These are phyloP conservation scores for Symbiodinium natans DNA, from an alignment of 73 alveolate species.

Conservation along the genomic window DNA sequence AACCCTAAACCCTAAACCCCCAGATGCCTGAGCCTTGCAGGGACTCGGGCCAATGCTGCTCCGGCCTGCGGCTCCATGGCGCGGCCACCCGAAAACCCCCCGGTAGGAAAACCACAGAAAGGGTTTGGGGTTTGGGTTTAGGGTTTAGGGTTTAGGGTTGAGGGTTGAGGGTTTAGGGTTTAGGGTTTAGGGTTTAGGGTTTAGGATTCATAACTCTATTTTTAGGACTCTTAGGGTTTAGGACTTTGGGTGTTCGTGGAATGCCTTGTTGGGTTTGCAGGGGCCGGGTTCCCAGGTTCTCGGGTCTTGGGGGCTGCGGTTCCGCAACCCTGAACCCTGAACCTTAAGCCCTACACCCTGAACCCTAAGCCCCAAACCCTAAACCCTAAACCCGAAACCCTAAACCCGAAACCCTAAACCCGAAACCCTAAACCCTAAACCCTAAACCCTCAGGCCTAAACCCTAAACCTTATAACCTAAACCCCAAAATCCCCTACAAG, in stretches of 20 bases:
- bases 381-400: background rate
- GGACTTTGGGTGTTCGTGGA: background rate
- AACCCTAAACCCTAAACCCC: too few relatives aligned
- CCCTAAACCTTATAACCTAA: too few relatives aligned
- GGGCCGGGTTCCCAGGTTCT: background rate
- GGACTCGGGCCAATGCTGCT: constrained; percentile 41
- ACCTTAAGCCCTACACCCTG: too few relatives aligned
- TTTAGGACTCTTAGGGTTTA: background rate
- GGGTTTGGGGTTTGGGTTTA: background rate
- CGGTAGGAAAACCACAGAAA: too few relatives aligned
- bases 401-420: too few relatives aligned
- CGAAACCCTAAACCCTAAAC: too few relatives aligned
- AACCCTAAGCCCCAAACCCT: too few relatives aligned
- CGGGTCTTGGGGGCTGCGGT: background rate
- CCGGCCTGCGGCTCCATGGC: constrained; percentile 25
- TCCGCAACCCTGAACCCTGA: background rate
- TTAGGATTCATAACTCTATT: too few relatives aligned
- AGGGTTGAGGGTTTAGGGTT: background rate
- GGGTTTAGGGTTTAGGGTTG: background rate
- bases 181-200: background rate
- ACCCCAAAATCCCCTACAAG: too few relatives aligned
- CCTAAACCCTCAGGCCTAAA: too few relatives aligned
- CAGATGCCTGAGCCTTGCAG: background rate
- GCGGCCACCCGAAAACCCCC: background rate
- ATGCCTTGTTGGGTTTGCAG: too few relatives aligned